These are phyloP conservation scores for Geranium rotundifolium DNA, from an alignment of 345 rosid species.

Conservation along the genomic window DNA sequence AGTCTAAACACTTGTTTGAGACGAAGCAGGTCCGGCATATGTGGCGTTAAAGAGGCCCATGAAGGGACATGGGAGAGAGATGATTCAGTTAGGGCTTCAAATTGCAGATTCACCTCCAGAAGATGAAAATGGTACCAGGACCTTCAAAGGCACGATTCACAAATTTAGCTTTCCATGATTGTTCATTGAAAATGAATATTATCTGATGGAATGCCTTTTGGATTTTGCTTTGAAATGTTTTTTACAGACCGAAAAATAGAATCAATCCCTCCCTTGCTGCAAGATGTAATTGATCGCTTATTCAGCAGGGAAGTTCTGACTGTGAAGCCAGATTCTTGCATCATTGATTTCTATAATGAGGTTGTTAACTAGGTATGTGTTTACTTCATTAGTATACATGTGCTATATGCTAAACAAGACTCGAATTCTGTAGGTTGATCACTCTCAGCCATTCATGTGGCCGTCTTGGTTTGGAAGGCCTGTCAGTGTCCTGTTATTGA, in stretches of 20 bases:
- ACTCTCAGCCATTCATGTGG: constrained; percentile 68
- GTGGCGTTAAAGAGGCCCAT: constrained; percentile 57
- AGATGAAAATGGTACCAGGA: constrained; percentile 37
- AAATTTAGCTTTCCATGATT: too few species aligned
- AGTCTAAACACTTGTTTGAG: constrained; percentile 1
- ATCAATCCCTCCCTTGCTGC: constrained; percentile 62
- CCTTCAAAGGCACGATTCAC: constrained; percentile 47
- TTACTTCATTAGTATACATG: neutral
- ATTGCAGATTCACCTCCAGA: constrained; percentile 65
- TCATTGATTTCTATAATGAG: constrained; percentile 78
- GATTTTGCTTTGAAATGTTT: too few species aligned
- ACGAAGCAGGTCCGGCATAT: constrained; percentile 65
- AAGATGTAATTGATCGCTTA: constrained; percentile 59
- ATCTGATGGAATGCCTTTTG: too few species aligned
- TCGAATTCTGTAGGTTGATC: constrained; percentile 55
- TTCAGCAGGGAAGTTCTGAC: constrained; percentile 46
- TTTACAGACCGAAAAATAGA: constrained; percentile 53
- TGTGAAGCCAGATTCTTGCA: constrained; percentile 71
- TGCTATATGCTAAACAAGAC: neutral
- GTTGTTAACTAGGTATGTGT: constrained; percentile 15
- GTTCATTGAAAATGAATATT: too few species aligned
- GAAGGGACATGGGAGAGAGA: constrained; percentile 92
- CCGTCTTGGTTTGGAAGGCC: constrained; percentile 81
- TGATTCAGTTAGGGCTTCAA: constrained; percentile 81
- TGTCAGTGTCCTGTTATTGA: constrained; percentile 51